phyloP scores from a whole-genome alignment of 805 yeast species.

The Yarrowia bubula region DNA sequence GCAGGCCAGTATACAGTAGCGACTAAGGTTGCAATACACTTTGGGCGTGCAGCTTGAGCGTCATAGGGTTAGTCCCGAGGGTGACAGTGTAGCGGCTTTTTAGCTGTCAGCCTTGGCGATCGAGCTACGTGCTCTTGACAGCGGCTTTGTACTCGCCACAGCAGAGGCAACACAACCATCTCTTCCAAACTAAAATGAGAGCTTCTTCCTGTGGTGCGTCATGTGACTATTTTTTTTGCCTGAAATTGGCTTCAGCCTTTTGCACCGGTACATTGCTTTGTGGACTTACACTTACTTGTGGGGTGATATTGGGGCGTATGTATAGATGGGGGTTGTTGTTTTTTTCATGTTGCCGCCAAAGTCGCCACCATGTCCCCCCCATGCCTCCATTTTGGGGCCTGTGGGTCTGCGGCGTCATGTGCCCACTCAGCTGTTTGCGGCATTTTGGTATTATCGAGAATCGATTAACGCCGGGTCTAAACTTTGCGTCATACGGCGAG shows the following conservation, averaged over 20 bases:
- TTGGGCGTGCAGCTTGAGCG: not conserved
- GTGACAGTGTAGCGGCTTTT: not conserved
- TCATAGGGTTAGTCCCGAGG: not conserved
- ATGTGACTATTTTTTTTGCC: not conserved
- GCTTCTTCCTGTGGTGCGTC: too few relatives aligned
- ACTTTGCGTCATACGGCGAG: not conserved
- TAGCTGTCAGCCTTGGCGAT: too few relatives aligned
- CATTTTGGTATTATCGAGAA: not conserved
- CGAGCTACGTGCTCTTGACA: too few relatives aligned
- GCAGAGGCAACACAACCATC: not conserved
- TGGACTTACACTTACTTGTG: too few relatives aligned
- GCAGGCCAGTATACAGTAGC: not conserved
- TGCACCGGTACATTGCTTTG: too few relatives aligned
- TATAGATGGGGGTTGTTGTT: too few relatives aligned
- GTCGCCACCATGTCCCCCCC: too few relatives aligned
- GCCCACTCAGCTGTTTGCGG: not conserved
- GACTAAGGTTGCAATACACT: slow-evolving; percentile 8
- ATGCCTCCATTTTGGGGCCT: too few relatives aligned
- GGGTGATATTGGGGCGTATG: too few relatives aligned
- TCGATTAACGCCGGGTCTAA: slow-evolving; percentile 10
- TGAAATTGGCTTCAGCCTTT: not conserved
- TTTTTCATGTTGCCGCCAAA: too few relatives aligned
- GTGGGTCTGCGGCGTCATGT: not conserved
- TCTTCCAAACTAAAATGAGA: too few relatives aligned
- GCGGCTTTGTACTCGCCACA: not conserved